Evolutionary conservation across 352 stramenopile species (phyloP), one percentile per base, ranked within the genome.

Genomic region (Pythium sukuiense): DNA sequence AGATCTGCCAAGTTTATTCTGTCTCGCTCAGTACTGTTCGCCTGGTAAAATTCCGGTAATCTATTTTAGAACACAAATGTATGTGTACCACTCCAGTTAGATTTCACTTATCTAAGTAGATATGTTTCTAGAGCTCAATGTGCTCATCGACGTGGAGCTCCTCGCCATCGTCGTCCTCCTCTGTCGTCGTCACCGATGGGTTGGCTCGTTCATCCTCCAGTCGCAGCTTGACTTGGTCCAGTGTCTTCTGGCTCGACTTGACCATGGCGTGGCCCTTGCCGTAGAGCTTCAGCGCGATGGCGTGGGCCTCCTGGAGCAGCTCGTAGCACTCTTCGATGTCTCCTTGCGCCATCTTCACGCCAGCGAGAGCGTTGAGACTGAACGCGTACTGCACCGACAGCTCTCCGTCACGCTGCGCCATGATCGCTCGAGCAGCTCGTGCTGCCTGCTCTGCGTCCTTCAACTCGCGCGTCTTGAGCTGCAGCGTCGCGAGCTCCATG

Each of bases 311-410:
- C 48, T 89, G 69, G 39, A 95, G 73, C 62, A 92, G 63, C 48
- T 76, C 33, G 72, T 91, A 81, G 4, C 83, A 76, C 0, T 87
- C 76, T 24, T 75, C 70, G 57, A 87, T 76, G 29, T 86, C 73
- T 49, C 83, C 71, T 65, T 88, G 73, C 7, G 80, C 76, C 79
- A 93, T 93, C 35, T 85, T 77, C 13, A 93, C 85, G 8, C 87
- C 87, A 0, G 85, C 85, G 48, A 93, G 55, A n/a, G 85, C 77
- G 48, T 95, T 95, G 41, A 93, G 78, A 53, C 76, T 89, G 59
- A 95, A 95, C 14, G 87, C 87, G 58, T 91, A 90, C 29, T 76
- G 30, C 27, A 93, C 61, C 61, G 85, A 83, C 8, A 82, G 73
- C 30, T 87, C 72, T 24, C 87, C 87, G 26, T 95, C 87, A 8